A percentile compares a stretch with the other conserved stretches of the same genome.
Conservation (phyloP, 2,329 filamentous ascomycete genomes). For the Magnaporthales sp. region DNA sequence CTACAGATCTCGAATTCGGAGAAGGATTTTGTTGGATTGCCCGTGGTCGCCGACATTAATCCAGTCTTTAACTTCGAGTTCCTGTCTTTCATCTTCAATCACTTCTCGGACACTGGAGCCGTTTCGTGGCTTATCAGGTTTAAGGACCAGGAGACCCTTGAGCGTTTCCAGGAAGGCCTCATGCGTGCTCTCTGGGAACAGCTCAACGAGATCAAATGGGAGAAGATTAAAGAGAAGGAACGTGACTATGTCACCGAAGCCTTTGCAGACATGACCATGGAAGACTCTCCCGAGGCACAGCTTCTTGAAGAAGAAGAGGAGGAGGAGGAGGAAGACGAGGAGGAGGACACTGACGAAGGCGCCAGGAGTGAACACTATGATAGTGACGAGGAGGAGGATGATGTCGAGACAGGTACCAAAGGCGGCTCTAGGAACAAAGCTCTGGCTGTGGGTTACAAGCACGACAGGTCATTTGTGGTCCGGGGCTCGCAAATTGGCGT, state of each 20-base stretch:
- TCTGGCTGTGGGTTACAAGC: slow-evolving; percentile 91
- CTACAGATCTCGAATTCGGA: slow-evolving; percentile 71
- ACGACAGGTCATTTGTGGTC: slow-evolving; percentile 94
- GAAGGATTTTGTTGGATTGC: slow-evolving; percentile 78
- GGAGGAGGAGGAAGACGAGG: slow-evolving; percentile 44
- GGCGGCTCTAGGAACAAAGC: slow-evolving; percentile 83
- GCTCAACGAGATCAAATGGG: slow-evolving; percentile 89
- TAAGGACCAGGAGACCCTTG: slow-evolving; percentile 70
- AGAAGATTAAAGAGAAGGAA: slow-evolving; percentile 84
- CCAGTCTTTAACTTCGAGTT: slow-evolving; percentile 99
- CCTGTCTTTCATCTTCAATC: slow-evolving; percentile 98
- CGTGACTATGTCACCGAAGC: slow-evolving; percentile 91
- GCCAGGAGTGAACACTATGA: slow-evolving; percentile 48
- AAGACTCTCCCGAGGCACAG: slow-evolving; percentile 51
- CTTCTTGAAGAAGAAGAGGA: slow-evolving; percentile 28
- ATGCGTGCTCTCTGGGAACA: slow-evolving; percentile 98
- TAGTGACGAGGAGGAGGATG: slow-evolving; percentile 61
- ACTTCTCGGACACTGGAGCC: slow-evolving; percentile 81
- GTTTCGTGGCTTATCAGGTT: slow-evolving; percentile 96
- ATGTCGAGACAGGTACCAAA: slow-evolving; percentile 61
- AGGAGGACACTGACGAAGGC: slow-evolving; percentile 49
- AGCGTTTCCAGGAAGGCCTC: slow-evolving; percentile 84
- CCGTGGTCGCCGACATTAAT: slow-evolving; percentile 84
- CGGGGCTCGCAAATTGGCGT: slow-evolving; percentile 97
- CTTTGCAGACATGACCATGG: slow-evolving; percentile 90